Base-by-base conservation (phyloP, 352 stramenopile genomes). In the Saprolegnia diclina region DNA sequence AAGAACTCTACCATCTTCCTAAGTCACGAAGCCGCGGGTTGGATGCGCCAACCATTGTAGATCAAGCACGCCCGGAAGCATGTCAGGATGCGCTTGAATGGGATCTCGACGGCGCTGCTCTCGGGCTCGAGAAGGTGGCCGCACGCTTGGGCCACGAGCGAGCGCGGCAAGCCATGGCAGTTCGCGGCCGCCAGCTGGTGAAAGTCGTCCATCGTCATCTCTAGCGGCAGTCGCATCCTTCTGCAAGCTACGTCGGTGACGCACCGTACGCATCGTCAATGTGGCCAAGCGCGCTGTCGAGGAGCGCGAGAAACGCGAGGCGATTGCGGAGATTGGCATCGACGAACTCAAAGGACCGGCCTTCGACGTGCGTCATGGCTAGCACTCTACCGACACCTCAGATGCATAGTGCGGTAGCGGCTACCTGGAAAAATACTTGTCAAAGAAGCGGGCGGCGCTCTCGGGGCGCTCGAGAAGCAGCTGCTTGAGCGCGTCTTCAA, bases 311-410 rank as follows among this genome's bases (percentile, higher is more conserved):
- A 40, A 66, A 66, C 5, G 57, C 57, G 13, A 66, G 21, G 13
- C 57, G 57, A 19, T 66, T 66, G 40, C 57, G 57, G 19, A 66
- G 9, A 24, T 66, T 66, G n/a, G 42, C 38, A 16, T 66, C 50
- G 57, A 66, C 57, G 32, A 66, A 66, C 16, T 66, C 57, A 66
- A 66, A 66, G 35, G 52, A 54, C n/a, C 57, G 57, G 7, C 57
- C 57, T 37, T 66, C 57, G 42, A 66, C 57, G 32, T 66, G 57
- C 0, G 57, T 38, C 40, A 40, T 21, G 21, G 29, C 53, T 9
- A 66, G 37, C 11, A 66, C 57, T 16, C 57, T 66, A 40, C 35
- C 0, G 2, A 5, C 53, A 40, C n/a, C n/a, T 61, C 1, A 18
- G 19, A n/a, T 16, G 21, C n/a, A 29, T 42, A 5, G 29, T 35